Evolutionary conservation across 2,329 filamentous ascomycete species (phyloP).

Genomic region (Chaetoscypha palmicola): DNA sequence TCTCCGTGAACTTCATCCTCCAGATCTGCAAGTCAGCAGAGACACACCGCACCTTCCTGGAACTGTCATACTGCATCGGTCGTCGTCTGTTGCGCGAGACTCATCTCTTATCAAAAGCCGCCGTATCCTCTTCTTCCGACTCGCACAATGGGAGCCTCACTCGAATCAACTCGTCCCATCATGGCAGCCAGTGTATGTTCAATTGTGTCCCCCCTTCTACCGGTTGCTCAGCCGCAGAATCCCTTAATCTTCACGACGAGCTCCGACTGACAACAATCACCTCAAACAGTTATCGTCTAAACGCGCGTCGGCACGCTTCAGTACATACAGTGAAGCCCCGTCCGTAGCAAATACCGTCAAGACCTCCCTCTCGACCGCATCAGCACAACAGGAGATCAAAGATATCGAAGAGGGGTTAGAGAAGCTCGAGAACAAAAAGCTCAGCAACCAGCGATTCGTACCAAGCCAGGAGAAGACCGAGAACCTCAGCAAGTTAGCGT

Average conservation of each 20-base stretch:
- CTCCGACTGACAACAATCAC: constrained; percentile 17
- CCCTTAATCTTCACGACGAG: not conserved
- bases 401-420: constrained; percentile 58
- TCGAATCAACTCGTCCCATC: constrained; percentile 48
- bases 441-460: constrained; percentile 60
- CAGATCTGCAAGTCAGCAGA: constrained; percentile 1
- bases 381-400: constrained; percentile 42
- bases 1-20: not conserved
- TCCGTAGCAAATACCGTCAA: constrained; percentile 37
- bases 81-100: not conserved
- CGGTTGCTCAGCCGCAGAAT: not conserved
- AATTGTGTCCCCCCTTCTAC: not conserved
- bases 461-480: constrained; percentile 60
- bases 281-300: constrained; percentile 35
- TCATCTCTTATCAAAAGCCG: constrained; percentile 3
- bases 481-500: constrained; percentile 60
- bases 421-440: constrained; percentile 62
- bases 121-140: constrained; percentile 1
- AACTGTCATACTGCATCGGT: not conserved
- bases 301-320: constrained; percentile 45
- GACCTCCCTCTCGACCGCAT: constrained; percentile 27
- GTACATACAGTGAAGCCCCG: constrained; percentile 41
- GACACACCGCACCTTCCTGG: not conserved
- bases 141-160: constrained; percentile 35
- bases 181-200: constrained; percentile 45